Evolutionary conservation across 768 basidiomycete species (phyloP), one percentile per base, ranked within the genome.

Genomic region (Butyriboletus loyo): DNA sequence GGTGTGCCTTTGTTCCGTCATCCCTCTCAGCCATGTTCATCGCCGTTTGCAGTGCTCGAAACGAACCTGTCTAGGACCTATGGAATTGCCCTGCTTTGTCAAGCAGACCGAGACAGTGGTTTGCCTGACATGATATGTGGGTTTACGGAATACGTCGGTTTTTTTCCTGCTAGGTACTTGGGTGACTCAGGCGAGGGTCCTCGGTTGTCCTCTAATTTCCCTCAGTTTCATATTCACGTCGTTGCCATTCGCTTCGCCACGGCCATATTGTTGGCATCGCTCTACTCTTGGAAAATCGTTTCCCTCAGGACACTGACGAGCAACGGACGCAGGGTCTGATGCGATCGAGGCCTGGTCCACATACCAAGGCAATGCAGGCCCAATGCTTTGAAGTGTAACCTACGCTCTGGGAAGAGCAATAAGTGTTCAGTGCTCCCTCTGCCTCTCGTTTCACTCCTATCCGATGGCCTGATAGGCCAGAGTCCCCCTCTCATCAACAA

Each of bases 211-310:
- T 98, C 52, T 96, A 93, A 78, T 96, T 51, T 98, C 96, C 42
- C 85, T 98, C 62, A 81, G 92, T 59, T 97, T 98, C 81, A 98
- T 99, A 87, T 96, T 57, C 97, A 95, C 54, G 96, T 98, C 56
- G 96, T 98, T 57, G 79, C 83, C 49, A 93, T 97, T 68, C 90
- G 93, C 34, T 99, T 98, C 74, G 76, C 81, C 60, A 96, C 98
- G 93, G 97, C 97, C 42, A 89, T 97, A 65, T 78, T 96, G 68
- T 99, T 98, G 72, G 81, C 89, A 24, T 99, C 97, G 97, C 98
- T 98, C 81, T 88, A 91, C 69, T 92, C 89, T n/a, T 93, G 90
- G 86, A 85, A 85, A 64, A 77, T 99, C 37, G 97, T 58, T 98
- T 96, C 79, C 87, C 89, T 56, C 80, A 83, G 35, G 97, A 99